A percentile compares a stretch with the other conserved stretches of the same genome.
Evolutionary conservation across 441 rosid species (phyloP).

Genomic region (Erodium trifolium): DNA sequence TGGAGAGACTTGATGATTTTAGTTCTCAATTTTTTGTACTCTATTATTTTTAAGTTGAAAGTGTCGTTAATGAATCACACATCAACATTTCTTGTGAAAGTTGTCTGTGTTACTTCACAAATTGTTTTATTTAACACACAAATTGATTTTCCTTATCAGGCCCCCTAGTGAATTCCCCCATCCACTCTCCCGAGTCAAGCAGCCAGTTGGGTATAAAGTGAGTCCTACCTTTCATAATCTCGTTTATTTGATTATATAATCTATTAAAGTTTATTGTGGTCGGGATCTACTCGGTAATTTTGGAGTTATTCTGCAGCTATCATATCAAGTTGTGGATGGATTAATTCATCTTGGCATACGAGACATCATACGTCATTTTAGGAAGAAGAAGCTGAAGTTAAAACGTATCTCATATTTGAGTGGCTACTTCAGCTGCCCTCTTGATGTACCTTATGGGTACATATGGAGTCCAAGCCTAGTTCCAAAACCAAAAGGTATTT

Average conservation of each 20-base stretch:
- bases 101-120: too few species aligned
- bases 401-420: conserved; percentile 36
- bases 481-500: conserved; percentile 39
- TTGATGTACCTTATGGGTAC: conserved; percentile 33
- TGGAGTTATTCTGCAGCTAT: conserved; percentile 26
- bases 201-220: conserved; percentile 32
- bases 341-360: conserved; percentile 41
- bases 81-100: too few species aligned
- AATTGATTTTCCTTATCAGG: conserved; percentile 19
- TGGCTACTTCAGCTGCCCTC: conserved; percentile 31
- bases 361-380: conserved; percentile 35
- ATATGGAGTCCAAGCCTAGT: conserved; percentile 48
- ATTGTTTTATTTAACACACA: too few species aligned
- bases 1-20: conserved; percentile 3
- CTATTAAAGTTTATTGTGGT: not conserved
- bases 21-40: not conserved
- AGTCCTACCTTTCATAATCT: conserved; percentile 14
- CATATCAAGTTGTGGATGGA: conserved; percentile 44
- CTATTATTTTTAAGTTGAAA: too few species aligned
- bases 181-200: conserved; percentile 41
- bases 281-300: too few species aligned
- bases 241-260: not conserved
- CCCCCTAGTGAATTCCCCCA: conserved; percentile 44
- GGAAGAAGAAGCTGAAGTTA: conserved; percentile 36
- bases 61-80: too few species aligned